Evolutionary conservation across 108 stramenopile genomes (phyloP), one percentile per base, ranked within the genome.

Genomic region (Epipyxis sp.): DNA sequence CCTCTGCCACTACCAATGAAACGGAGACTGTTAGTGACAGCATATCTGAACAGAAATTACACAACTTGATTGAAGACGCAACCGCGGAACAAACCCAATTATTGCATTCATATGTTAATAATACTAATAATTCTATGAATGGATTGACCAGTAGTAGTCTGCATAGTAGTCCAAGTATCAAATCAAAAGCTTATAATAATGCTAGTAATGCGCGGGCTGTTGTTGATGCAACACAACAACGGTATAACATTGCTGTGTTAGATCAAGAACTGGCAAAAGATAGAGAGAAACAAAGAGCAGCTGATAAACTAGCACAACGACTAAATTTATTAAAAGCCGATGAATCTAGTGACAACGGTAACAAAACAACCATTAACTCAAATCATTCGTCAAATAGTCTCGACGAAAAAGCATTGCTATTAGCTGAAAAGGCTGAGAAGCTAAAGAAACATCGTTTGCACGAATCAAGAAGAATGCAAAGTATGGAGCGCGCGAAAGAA

Each of bases 401-500:
- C 13, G 13, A 39, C 13, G 42, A 39, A 10, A 57, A 74, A 74
- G 25, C 71, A 20, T 13, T 43, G 6, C 32, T 35, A 37, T 27
- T 54, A 32, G n/a, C 25, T 6, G 71, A 43, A 3, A 74, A 74
- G 50, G 71, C 71, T 29, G 50, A 74, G 27, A 74, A 74, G 50
- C 71, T 74, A 3, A 13, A 42, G 25, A 37, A 74, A 32, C 71
- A 74, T 25, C 37, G 29, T 10, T 6, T 74, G 71, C 71, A 74
- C 16, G 71, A 74, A 42, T 43, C 3, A 6, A 37, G 71, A 6
- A 13, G 50, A 3, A 74, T 27, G 42, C 32, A 74, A 42, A 74
- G 71, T 39, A 74, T 74, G 71, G 27, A 6, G 10, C n/a, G 10
- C n/a, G 25, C 71, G 25, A 6, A 74, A 42, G 6, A 74, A 29